Conservation (phyloP, 441 rosid species). For the Rhodomyrtus psidioides region DNA sequence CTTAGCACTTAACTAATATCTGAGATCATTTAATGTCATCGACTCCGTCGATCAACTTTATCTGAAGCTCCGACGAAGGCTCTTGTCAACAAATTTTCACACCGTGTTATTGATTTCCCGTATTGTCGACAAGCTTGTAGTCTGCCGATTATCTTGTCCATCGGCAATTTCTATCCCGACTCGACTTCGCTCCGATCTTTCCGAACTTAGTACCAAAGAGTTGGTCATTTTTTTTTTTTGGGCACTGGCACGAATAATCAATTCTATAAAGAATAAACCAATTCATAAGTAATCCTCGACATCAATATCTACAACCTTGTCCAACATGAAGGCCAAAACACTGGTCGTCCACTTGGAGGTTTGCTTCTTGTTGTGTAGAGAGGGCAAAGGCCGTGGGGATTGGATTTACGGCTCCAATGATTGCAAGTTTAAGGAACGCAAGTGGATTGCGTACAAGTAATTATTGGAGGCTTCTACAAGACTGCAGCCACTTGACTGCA, state of each 20-base stretch:
- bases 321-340: not conserved
- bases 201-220: not conserved
- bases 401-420: not conserved
- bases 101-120: fast-evolving
- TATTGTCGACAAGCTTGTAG: fast-evolving
- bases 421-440: not conserved
- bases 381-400: not conserved
- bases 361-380: not conserved
- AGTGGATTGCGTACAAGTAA: not conserved
- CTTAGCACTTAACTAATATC: not conserved
- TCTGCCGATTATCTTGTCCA: not conserved
- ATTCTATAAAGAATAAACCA: not conserved
- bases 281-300: not conserved
- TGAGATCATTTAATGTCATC: not conserved
- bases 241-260: fast-evolving
- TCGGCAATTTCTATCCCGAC: fast-evolving
- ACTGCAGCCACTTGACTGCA: not conserved
- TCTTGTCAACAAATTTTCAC: not conserved
- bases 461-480: not conserved
- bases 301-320: fast-evolving
- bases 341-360: not conserved
- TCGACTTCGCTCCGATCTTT: not conserved
- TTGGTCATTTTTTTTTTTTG: not conserved
- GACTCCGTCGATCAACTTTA: not conserved
- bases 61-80: fast-evolving